These are phyloP conservation scores for Maudiozyma humilis DNA, from an alignment of 1,139 yeast species.

Conservation along the genomic window DNA sequence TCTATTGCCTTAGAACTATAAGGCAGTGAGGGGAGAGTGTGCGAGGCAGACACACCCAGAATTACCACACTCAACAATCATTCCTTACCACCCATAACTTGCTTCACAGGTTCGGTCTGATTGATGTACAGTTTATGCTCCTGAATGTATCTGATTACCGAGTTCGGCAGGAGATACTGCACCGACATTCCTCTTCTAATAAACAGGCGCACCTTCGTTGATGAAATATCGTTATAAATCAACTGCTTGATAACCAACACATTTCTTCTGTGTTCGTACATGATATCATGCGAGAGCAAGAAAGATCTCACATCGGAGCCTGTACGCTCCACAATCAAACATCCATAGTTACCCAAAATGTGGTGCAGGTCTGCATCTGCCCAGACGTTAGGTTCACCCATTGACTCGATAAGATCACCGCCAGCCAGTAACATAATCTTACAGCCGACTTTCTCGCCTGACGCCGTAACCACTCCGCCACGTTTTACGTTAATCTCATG, in stretches of 20 bases:
- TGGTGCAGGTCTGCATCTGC: constrained; percentile 93
- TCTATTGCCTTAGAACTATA: too few species aligned
- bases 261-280: constrained; percentile 93
- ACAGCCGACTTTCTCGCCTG: constrained; percentile 74
- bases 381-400: constrained; percentile 99
- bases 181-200: constrained; percentile 94
- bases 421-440: constrained; percentile 96
- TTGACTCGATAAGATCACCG: constrained; percentile 91
- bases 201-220: constrained; percentile 88
- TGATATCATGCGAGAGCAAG: constrained; percentile 83
- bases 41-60: too few species aligned
- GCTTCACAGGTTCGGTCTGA: constrained; percentile 89
- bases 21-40: too few species aligned
- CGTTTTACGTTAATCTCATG: constrained; percentile 86
- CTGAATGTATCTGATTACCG: constrained; percentile 89
- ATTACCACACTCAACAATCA: too few species aligned
- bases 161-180: constrained; percentile 86
- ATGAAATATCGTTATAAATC: constrained; percentile 90
- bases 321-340: constrained; percentile 91
- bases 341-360: constrained; percentile 90
- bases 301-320: constrained; percentile 93
- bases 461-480: constrained; percentile 72
- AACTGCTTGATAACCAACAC: constrained; percentile 90
- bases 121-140: constrained; percentile 78
- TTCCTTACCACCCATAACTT: constrained; percentile 48